Evolutionary conservation across 1,284 basidiomycete species (phyloP), one percentile per base, ranked within the genome.

Genomic region (Rhodotorula glutinis): DNA sequence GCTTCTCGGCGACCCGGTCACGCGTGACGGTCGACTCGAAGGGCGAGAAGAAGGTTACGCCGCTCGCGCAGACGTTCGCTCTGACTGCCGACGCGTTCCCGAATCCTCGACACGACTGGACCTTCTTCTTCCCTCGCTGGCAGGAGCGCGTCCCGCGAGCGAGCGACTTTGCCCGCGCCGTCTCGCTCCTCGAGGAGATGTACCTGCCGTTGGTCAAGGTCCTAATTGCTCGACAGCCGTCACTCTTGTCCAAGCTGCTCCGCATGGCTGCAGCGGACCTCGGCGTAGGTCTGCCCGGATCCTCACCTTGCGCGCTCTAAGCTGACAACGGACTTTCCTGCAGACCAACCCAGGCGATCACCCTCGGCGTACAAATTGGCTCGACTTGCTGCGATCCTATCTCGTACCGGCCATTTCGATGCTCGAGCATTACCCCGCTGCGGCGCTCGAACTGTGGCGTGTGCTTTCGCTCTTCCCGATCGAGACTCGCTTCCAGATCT

Each of bases 101-200:
- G 11, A 38, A 60, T 38, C 29, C 81, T 64, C 83, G 81, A 10
- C 83, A 83, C 29, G 86, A 88, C 54, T 93, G 89, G 75, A 85
- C 90, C 14, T 97, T 92, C 82, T 97, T 96, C 83, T 95, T 88
- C 78, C 86, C 91, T 3, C 82, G 86, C 58, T 96, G 93, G 93
- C 78, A 79, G 21, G 85, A 89, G 57, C 82, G 84, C 51, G 80
- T 92, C 44, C 90, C 90, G 19, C 74, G 85, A 33, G 89, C 88
- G 76, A 80, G 81, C 2, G 82, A 82, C 0, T 76, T 85, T 59
- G 86, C 88, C 54, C 90, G 94, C 74, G 78, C 93, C 33, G 70
- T 80, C 21, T 58, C 58, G 17, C 55, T 74, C 16, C 57, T 77
- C 40, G 72, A 70, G 53, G 41, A 49, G 43, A 33, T 60, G 73